A percentile compares a stretch with the other conserved stretches of the same genome.
These are phyloP conservation scores for Ilex paraguariensis DNA, from an alignment of 305 asterid species.

Conservation along the genomic window DNA sequence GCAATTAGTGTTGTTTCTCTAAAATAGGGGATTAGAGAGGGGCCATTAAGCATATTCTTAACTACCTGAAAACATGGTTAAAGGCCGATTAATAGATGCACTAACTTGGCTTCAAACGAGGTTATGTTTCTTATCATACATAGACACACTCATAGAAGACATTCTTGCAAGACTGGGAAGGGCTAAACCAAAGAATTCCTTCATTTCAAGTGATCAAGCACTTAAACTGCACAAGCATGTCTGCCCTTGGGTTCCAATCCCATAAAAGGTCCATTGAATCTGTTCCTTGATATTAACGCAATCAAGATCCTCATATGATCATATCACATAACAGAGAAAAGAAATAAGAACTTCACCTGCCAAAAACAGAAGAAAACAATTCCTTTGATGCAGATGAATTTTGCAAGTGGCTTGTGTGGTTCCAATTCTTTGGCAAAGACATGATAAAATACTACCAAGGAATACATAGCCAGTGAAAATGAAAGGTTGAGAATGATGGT, in stretches of 20 bases:
- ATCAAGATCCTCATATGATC: background rate
- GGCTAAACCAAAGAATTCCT: background rate
- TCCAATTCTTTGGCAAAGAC: conserved; percentile 71
- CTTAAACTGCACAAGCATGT: background rate
- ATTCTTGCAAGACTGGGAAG: background rate
- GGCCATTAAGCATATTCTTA: too few relatives aligned
- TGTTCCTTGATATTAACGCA: background rate
- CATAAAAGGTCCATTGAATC: background rate
- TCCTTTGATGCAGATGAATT: conserved; percentile 86
- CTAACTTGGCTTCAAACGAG: too few relatives aligned
- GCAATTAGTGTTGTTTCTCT: too few relatives aligned
- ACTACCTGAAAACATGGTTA: too few relatives aligned
- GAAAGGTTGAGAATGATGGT: conserved; percentile 63
- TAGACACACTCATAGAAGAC: background rate
- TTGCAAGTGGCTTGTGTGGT: conserved; percentile 79
- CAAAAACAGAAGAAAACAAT: conserved; percentile 89
- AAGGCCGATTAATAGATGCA: too few relatives aligned
- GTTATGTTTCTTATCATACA: too few relatives aligned
- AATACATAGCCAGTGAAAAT: conserved; percentile 67
- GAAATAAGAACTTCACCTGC: conserved; percentile 50
- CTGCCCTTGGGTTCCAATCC: background rate
- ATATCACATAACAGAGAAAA: background rate
- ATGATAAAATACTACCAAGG: conserved; percentile 72
- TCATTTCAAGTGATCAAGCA: background rate
- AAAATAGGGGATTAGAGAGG: too few relatives aligned